These are phyloP conservation scores for Dictyostelium citrinum DNA, from an alignment of 78 protist genomes.

Conservation along the genomic window DNA sequence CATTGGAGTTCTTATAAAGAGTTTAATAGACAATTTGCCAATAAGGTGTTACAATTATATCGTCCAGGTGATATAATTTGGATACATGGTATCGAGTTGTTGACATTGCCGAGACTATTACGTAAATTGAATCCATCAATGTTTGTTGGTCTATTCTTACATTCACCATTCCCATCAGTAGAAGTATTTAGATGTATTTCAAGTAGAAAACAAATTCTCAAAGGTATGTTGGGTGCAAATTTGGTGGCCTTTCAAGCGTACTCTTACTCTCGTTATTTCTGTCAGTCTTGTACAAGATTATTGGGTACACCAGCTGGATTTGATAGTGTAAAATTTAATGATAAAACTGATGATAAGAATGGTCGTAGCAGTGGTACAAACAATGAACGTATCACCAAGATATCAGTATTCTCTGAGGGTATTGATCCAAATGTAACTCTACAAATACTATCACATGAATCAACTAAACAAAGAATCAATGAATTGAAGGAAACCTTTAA, in stretches of 20 bases:
- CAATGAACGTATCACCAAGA: neutral
- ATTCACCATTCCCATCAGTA: conserved; percentile 61
- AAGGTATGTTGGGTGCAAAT: conserved; percentile 74
- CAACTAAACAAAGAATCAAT: neutral
- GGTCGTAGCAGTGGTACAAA: neutral
- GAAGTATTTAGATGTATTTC: conserved; percentile 68
- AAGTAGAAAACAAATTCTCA: conserved; percentile 28
- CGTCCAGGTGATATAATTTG: conserved; percentile 55
- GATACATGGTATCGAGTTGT: conserved; percentile 51
- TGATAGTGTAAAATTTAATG: conserved; percentile 43
- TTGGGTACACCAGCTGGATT: conserved; percentile 43
- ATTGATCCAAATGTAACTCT: conserved; percentile 39
- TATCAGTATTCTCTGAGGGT: conserved; percentile 62
- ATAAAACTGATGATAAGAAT: neutral
- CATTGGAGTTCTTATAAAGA: conserved; percentile 47
- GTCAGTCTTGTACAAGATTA: conserved; percentile 65
- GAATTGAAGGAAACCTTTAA: conserved; percentile 31
- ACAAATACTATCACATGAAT: neutral
- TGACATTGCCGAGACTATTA: conserved; percentile 21
- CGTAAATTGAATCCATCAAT: neutral
- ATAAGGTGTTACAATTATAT: conserved; percentile 19
- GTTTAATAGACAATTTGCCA: conserved; percentile 41
- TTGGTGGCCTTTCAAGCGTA: conserved; percentile 69
- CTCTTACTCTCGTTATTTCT: conserved; percentile 53
- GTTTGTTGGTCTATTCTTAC: conserved; percentile 23